A percentile compares a stretch with the other conserved stretches of the same genome.
Conservation (phyloP, 495 filamentous ascomycete species). For the Niebla homalea region DNA sequence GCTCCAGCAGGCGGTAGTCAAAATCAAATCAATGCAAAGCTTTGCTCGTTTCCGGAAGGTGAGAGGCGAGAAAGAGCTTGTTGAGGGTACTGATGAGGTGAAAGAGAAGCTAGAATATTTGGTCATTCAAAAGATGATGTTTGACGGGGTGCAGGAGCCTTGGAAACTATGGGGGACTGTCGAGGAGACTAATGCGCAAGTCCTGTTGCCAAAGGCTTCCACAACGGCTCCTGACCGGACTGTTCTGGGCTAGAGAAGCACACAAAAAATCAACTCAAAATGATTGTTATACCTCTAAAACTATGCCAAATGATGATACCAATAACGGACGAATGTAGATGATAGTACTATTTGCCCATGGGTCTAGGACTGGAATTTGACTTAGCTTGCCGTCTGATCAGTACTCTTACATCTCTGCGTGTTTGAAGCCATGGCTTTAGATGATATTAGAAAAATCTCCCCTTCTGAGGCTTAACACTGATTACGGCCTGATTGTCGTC, state of each 20-base stretch:
- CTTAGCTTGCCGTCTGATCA: no score
- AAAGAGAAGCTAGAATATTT: slow-evolving; percentile 63
- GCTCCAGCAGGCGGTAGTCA: slow-evolving; percentile 59
- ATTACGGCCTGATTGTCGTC: background rate
- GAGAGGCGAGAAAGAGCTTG: slow-evolving; percentile 19
- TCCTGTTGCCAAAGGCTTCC: background rate
- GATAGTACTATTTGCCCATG: no score
- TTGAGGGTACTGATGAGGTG: slow-evolving; percentile 36
- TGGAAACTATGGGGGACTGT: slow-evolving; percentile 65
- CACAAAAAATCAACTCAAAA: background rate
- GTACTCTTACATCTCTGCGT: no score
- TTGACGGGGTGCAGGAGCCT: slow-evolving; percentile 40
- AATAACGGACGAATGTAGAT: no score
- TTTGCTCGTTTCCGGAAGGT: slow-evolving; percentile 26
- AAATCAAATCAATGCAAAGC: slow-evolving; percentile 55
- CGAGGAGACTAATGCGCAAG: slow-evolving; percentile 9
- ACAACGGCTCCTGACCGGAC: background rate
- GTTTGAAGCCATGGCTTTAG: no score
- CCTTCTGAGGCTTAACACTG: slow-evolving; percentile 4
- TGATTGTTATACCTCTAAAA: background rate
- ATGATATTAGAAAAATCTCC: slow-evolving; percentile 11
- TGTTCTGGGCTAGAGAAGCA: background rate
- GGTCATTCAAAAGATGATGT: slow-evolving; percentile 52
- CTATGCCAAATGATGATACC: background rate
- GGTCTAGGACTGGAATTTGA: background rate